Percentiles rank a stretch among this genome's conserved stretches.
These are phyloP conservation scores for Forsythia viridissima DNA, from an alignment of 257 asterid genomes.

Conservation along the genomic window DNA sequence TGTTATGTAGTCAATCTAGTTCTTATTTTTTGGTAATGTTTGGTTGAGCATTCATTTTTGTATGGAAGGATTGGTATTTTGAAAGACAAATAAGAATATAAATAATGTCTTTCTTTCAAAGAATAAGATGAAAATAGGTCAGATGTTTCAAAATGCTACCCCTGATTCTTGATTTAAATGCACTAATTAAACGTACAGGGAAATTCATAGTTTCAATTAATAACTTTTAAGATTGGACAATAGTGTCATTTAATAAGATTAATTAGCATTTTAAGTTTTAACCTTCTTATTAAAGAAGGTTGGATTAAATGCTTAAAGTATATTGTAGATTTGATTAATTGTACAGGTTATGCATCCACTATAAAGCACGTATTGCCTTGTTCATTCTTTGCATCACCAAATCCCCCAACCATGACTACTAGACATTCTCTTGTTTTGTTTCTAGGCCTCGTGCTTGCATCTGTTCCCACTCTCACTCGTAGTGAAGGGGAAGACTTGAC, in stretches of 20 bases:
- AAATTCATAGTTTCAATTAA: too few species aligned
- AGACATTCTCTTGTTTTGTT: not conserved
- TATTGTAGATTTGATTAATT: not conserved
- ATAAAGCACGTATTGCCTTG: not conserved
- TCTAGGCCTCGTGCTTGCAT: constrained; percentile 5
- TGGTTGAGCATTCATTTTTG: not conserved
- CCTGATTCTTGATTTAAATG: too few species aligned
- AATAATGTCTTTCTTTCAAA: too few species aligned
- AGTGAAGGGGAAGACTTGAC: not conserved
- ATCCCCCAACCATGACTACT: constrained; percentile 11
- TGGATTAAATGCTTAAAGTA: not conserved
- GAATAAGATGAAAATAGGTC: too few species aligned
- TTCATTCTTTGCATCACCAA: constrained; percentile 8
- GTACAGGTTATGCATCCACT: not conserved
- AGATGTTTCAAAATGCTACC: too few species aligned
- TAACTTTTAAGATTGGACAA: too few species aligned
- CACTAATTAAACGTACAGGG: too few species aligned
- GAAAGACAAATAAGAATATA: too few species aligned
- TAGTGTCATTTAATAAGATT: not conserved
- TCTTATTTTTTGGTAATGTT: not conserved
- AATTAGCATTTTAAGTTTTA: not conserved
- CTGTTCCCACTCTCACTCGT: constrained; percentile 1
- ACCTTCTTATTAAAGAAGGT: not conserved
- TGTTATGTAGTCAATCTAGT: not conserved
- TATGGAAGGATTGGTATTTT: not conserved